These are phyloP conservation scores for Pharus latifolius DNA, from an alignment of 176 grass and related monocot genomes.

Conservation along the genomic window DNA sequence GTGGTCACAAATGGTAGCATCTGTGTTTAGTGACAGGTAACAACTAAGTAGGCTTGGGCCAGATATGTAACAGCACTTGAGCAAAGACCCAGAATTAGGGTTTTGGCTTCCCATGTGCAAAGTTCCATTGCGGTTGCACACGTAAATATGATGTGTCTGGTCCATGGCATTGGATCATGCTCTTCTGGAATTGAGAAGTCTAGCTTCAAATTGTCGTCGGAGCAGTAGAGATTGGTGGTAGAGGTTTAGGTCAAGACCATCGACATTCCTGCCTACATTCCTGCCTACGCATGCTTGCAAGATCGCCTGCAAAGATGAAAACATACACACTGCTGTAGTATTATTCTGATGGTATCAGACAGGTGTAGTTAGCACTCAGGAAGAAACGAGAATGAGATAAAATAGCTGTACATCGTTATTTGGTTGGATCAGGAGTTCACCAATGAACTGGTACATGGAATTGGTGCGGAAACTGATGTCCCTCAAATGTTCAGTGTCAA, in stretches of 20 bases:
- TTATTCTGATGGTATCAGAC: background rate
- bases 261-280: too few species aligned
- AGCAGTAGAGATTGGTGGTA: constrained; percentile 59
- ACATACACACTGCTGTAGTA: background rate
- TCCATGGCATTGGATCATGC: constrained; percentile 10
- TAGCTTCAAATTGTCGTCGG: constrained; percentile 40
- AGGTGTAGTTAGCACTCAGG: background rate
- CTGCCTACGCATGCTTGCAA: constrained; percentile 56
- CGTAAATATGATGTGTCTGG: background rate
- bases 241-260: constrained; percentile 65
- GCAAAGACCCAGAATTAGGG: background rate
- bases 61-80: background rate
- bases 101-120: background rate
- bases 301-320: constrained; percentile 27
- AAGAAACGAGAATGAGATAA: background rate
- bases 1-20: background rate
- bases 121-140: background rate
- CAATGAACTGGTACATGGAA: constrained; percentile 73
- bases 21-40: background rate
- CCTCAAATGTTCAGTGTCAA: constrained; percentile 51
- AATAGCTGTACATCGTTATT: constrained; percentile 31
- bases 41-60: background rate
- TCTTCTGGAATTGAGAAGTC: constrained; percentile 25
- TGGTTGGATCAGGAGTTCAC: constrained; percentile 44
- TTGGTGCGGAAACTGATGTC: constrained; percentile 31